These are phyloP conservation scores for Saccharum officinarum DNA, from an alignment of 176 grass and related monocot genomes.

Conservation along the genomic window DNA sequence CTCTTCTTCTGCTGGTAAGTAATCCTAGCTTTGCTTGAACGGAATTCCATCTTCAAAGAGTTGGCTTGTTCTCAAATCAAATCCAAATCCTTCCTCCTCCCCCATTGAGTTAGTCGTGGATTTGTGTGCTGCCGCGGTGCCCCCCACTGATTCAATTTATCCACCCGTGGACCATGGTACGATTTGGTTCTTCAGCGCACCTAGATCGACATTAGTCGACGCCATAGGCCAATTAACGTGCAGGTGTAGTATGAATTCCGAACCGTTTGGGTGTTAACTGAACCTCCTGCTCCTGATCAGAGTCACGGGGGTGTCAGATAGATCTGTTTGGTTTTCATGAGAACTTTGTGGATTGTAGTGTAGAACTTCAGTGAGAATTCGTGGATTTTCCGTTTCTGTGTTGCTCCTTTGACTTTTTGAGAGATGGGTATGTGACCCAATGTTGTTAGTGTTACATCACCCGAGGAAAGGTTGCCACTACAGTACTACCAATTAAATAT, in stretches of 20 bases:
- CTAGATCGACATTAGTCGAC: neutral
- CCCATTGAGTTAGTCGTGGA: neutral
- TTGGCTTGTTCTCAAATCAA: neutral
- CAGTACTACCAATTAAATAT: neutral
- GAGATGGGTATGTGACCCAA: neutral
- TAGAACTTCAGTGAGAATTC: neutral
- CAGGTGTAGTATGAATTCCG: neutral
- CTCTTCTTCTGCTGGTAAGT: conserved; percentile 7
- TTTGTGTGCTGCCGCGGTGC: neutral
- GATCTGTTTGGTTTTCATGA: conserved; percentile 1
- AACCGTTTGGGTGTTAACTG: neutral
- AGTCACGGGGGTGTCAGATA: neutral
- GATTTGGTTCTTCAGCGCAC: neutral
- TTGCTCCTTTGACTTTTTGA: conserved; percentile 26
- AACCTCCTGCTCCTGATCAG: neutral
- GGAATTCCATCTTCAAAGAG: neutral
- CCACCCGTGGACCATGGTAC: neutral
- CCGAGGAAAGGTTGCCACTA: conserved; percentile 4
- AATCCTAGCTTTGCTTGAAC: conserved; percentile 5
- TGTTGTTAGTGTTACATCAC: conserved; percentile 10
- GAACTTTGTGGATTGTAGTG: neutral
- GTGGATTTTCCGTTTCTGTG: neutral
- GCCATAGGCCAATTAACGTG: neutral
- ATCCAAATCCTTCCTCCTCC: neutral
- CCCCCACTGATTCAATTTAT: neutral